These are phyloP conservation scores for Eutrema salsugineum DNA, from an alignment of 441 rosid genomes.

Conservation along the genomic window DNA sequence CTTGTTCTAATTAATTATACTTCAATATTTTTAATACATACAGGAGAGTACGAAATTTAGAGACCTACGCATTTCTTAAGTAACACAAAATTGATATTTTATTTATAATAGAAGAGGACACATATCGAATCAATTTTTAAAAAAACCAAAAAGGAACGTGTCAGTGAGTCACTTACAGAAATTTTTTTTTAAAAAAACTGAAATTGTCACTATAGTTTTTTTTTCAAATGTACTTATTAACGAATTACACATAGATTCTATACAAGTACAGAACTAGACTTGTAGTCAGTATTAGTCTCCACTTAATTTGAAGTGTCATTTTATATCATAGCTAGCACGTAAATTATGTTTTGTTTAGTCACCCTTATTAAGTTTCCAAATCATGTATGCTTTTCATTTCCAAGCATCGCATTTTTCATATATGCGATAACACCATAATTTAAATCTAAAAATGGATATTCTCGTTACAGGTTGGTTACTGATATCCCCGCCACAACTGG, in stretches of 20 bases:
- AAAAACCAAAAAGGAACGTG: too few relatives aligned
- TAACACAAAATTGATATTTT: background rate
- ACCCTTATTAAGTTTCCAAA: too few relatives aligned
- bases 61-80: background rate
- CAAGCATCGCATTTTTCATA: background rate
- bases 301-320: background rate
- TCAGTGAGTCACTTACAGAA: too few relatives aligned
- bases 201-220: too few relatives aligned
- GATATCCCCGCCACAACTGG: conserved; percentile 80
- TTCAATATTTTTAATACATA: background rate
- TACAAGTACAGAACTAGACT: background rate
- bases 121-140: background rate
- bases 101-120: background rate
- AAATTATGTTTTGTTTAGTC: background rate
- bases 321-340: background rate
- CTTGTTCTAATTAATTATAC: background rate
- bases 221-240: background rate
- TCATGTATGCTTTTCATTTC: background rate
- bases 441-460: background rate
- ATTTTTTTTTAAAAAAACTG: too few relatives aligned
- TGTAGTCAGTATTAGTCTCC: background rate
- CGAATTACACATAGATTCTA: background rate
- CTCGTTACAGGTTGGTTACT: conserved; percentile 55
- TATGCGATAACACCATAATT: background rate
- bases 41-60: background rate